These are phyloP conservation scores for Candida glucosophila DNA, from an alignment of 1,139 yeast species.

Conservation along the genomic window DNA sequence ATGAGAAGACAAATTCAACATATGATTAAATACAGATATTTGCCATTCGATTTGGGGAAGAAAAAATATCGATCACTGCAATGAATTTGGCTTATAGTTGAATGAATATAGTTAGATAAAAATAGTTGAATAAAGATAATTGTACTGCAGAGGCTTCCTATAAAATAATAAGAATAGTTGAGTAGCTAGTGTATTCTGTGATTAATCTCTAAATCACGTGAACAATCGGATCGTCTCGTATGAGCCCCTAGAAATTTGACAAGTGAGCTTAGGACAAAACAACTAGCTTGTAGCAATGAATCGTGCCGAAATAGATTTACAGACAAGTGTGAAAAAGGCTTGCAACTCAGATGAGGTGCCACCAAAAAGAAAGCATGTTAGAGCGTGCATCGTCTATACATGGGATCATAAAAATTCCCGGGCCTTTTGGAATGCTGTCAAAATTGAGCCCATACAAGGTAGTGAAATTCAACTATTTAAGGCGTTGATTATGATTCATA, in stretches of 20 bases:
- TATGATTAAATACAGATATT: conserved; percentile 86
- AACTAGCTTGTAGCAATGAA: conserved; percentile 20
- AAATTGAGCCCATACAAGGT: conserved; percentile 69
- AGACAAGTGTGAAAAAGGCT: conserved; percentile 74
- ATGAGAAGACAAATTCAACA: conserved; percentile 97
- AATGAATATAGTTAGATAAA: too few species aligned
- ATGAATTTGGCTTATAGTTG: too few species aligned
- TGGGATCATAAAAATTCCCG: conserved; percentile 91
- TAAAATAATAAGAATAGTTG: too few species aligned
- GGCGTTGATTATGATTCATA: conserved; percentile 80
- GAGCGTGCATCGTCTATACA: conserved; percentile 88
- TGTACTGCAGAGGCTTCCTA: too few species aligned
- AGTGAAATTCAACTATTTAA: conserved; percentile 83
- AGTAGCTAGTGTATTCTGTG: too few species aligned
- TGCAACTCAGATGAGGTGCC: conserved; percentile 82
- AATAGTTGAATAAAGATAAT: too few species aligned
- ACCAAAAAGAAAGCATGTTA: conserved; percentile 91
- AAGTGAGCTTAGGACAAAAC: background rate
- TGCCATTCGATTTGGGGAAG: conserved; percentile 93
- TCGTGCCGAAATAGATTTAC: conserved; percentile 51
- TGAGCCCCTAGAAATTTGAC: conserved; percentile 5
- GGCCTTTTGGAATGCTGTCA: conserved; percentile 82
- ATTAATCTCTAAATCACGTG: conserved; percentile 2
- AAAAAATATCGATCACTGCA: conserved; percentile 44
- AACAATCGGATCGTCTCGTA: too few species aligned